Conservation (phyloP, 768 basidiomycete genomes). For the Collybia nuda region DNA sequence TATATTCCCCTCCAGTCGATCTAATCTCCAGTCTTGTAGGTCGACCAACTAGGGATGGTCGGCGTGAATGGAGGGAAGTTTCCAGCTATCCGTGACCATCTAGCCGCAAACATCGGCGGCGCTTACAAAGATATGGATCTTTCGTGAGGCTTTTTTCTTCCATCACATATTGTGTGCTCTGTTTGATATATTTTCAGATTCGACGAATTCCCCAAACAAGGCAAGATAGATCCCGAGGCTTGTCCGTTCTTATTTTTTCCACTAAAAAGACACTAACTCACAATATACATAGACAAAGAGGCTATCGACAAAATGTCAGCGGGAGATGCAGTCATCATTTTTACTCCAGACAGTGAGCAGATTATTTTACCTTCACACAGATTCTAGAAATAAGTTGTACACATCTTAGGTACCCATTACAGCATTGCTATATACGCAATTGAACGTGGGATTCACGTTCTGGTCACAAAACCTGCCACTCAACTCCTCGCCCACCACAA, state of each 20-base stretch:
- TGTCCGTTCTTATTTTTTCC: slow-evolving; percentile 49
- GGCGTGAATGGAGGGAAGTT: slow-evolving; percentile 89
- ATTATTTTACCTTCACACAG: background rate
- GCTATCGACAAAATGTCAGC: slow-evolving; percentile 77
- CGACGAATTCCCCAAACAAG: slow-evolving; percentile 74
- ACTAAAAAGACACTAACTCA: background rate
- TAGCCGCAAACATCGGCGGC: slow-evolving; percentile 77
- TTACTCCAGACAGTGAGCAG: slow-evolving; percentile 82
- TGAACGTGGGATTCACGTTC: slow-evolving; percentile 81
- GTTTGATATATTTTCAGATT: slow-evolving; percentile 46
- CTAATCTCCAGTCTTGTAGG: slow-evolving; percentile 31
- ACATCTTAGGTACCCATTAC: slow-evolving; percentile 71
- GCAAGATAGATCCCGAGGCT: slow-evolving; percentile 70
- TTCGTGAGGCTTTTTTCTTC: slow-evolving; percentile 45
- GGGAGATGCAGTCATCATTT: slow-evolving; percentile 90
- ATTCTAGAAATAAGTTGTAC: background rate
- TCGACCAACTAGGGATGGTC: slow-evolving; percentile 80
- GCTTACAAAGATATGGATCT: slow-evolving; percentile 89
- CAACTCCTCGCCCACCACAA: slow-evolving; percentile 84
- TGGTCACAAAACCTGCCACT: slow-evolving; percentile 92
- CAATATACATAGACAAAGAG: slow-evolving; percentile 59
- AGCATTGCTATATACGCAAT: slow-evolving; percentile 86
- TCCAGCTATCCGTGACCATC: slow-evolving; percentile 79
- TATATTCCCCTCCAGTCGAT: background rate
- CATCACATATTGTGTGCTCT: background rate